These are phyloP conservation scores for Diospyros kaki DNA, from an alignment of 148 eudicot genomes.

Conservation along the genomic window DNA sequence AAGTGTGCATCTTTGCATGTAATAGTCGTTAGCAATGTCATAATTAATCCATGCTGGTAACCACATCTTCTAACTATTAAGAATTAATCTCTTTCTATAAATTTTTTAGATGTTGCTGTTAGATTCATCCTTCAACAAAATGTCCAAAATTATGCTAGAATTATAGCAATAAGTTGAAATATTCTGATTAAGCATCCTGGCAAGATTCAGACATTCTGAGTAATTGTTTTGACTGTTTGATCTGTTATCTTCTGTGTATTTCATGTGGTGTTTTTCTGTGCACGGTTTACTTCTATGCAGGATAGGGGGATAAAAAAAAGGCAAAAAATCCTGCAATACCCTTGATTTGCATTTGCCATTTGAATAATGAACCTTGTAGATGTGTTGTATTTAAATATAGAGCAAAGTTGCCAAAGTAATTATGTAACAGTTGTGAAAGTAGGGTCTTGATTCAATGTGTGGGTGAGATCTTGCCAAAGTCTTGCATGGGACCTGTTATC, in stretches of 20 bases:
- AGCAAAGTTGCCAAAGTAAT: neutral
- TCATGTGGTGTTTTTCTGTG: neutral
- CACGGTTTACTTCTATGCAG: neutral
- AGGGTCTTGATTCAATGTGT: neutral
- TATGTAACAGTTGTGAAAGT: neutral
- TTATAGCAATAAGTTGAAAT: neutral
- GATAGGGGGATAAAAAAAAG: neutral
- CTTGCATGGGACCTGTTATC: slow-evolving; percentile 6
- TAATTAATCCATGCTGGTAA: neutral
- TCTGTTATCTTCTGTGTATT: too few species aligned
- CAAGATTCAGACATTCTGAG: neutral
- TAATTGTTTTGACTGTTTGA: neutral
- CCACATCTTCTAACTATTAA: neutral
- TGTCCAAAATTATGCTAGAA: neutral
- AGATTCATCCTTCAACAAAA: neutral
- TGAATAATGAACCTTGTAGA: neutral
- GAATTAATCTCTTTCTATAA: neutral
- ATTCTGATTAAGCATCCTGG: neutral
- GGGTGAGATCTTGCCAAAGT: neutral
- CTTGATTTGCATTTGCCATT: slow-evolving; percentile 3
- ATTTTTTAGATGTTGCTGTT: neutral
- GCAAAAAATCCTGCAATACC: neutral
- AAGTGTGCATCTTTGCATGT: slow-evolving; percentile 15
- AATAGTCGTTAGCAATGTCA: neutral
- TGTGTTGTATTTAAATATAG: neutral